Conservation (phyloP, 1,139 yeast genomes). For the Wickerhamomyces sp. region DNA sequence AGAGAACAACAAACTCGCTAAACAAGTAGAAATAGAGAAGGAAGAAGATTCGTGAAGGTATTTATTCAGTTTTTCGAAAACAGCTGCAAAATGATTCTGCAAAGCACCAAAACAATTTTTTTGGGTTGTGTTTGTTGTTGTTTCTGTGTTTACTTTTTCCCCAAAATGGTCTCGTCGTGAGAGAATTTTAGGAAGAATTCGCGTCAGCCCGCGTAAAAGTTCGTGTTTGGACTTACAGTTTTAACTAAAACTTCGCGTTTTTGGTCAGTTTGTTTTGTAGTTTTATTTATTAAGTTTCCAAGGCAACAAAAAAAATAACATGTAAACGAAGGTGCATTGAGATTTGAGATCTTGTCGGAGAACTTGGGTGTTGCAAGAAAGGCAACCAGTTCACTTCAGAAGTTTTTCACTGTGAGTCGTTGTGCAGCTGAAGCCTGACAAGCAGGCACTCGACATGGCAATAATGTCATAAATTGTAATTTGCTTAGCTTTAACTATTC, state of each 20-base stretch:
- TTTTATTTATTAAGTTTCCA: neutral
- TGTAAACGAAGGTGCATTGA: too few relatives aligned
- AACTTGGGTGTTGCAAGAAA: too few relatives aligned
- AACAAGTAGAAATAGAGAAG: too few relatives aligned
- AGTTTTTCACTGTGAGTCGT: too few relatives aligned
- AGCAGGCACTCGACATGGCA: too few relatives aligned
- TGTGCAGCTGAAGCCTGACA: too few relatives aligned
- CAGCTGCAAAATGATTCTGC: neutral
- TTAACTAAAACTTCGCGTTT: constrained; percentile 2
- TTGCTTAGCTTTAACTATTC: too few relatives aligned
- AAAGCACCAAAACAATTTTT: neutral
- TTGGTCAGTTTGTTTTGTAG: neutral
- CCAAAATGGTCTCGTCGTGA: constrained; percentile 9
- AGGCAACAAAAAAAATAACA: neutral
- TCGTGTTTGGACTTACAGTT: neutral
- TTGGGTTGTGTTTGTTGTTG: constrained; percentile 2
- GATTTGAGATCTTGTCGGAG: too few relatives aligned
- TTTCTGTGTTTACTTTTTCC: constrained; percentile 18
- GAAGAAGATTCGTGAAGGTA: neutral
- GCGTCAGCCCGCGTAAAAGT: neutral
- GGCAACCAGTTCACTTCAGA: too few relatives aligned
- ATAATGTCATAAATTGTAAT: too few relatives aligned
- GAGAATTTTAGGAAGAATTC: neutral
- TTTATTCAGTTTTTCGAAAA: neutral
- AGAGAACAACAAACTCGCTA: too few relatives aligned